Conservation (phyloP, 257 asterid genomes). For the Petunia axillaris region DNA sequence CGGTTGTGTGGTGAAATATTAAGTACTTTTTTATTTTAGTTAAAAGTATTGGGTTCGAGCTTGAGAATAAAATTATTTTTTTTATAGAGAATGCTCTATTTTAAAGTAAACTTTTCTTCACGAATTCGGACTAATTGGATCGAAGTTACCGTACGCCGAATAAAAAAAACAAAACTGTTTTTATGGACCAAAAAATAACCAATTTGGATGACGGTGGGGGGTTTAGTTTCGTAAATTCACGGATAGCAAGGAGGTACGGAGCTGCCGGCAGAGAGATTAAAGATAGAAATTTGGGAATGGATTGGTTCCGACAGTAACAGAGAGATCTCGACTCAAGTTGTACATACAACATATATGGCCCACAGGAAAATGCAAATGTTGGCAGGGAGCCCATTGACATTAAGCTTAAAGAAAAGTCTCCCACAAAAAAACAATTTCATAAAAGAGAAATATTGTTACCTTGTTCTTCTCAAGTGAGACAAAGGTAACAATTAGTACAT, state of each 20-base stretch:
- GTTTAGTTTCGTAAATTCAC: neutral
- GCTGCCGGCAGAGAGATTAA: constrained; percentile 9
- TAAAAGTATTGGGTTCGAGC: no score
- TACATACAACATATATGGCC: neutral
- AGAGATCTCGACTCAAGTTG: neutral
- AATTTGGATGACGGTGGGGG: neutral
- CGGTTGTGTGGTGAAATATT: no score
- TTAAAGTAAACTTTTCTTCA: no score
- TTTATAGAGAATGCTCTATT: no score
- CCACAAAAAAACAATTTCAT: neutral
- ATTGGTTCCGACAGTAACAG: constrained; percentile 6
- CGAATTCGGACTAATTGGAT: no score
- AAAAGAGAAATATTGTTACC: neutral
- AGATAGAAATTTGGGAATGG: neutral
- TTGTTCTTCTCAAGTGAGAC: neutral
- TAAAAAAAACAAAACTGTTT: no score
- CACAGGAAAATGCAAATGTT: neutral
- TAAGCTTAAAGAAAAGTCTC: neutral
- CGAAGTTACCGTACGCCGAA: no score
- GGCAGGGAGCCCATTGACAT: constrained; percentile 14
- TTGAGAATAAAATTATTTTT: no score
- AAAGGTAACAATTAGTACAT: no score
- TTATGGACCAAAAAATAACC: no score
- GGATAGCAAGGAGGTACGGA: neutral
- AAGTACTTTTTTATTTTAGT: no score